A percentile compares a stretch with the other conserved stretches of the same genome.
phyloP scores from a whole-genome alignment of 176 grass and related monocot genomes.

The Bothriochloa decipiens region DNA sequence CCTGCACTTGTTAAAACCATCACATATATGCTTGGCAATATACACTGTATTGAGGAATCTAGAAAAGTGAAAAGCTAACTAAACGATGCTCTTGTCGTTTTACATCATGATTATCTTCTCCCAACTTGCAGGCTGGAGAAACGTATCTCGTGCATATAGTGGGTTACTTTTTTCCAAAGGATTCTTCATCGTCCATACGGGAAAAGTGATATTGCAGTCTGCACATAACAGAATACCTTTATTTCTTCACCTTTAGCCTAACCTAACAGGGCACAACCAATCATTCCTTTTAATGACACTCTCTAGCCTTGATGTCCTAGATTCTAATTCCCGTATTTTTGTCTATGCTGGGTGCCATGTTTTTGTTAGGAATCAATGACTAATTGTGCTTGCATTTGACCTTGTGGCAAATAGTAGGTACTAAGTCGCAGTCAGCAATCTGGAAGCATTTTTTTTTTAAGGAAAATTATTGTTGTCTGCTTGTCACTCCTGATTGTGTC shows the following conservation, averaged over 20 bases:
- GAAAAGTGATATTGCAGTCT: background rate
- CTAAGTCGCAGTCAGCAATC: slow-evolving; percentile 11
- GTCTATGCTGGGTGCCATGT: background rate
- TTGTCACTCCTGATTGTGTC: slow-evolving; percentile 3
- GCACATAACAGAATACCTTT: background rate
- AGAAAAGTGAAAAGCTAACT: background rate
- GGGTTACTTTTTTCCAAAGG: slow-evolving; percentile 13
- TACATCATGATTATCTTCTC: too few species aligned
- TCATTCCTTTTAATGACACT: slow-evolving; percentile 16
- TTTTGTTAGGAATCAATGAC: slow-evolving; percentile 14
- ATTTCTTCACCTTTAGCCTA: slow-evolving; percentile 7
- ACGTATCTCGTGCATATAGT: background rate
- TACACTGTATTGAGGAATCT: background rate
- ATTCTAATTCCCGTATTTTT: background rate
- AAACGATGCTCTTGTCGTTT: too few species aligned
- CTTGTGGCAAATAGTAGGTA: slow-evolving; percentile 25
- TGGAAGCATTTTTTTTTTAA: background rate
- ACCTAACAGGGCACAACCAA: background rate
- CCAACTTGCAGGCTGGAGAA: background rate
- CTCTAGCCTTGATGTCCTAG: background rate
- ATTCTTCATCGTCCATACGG: slow-evolving; percentile 2
- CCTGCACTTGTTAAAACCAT: background rate
- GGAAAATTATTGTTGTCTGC: background rate
- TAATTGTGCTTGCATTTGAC: background rate
- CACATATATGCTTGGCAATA: background rate